Base-by-base conservation (phyloP, 805 yeast genomes). In the Starmerella stellata region DNA sequence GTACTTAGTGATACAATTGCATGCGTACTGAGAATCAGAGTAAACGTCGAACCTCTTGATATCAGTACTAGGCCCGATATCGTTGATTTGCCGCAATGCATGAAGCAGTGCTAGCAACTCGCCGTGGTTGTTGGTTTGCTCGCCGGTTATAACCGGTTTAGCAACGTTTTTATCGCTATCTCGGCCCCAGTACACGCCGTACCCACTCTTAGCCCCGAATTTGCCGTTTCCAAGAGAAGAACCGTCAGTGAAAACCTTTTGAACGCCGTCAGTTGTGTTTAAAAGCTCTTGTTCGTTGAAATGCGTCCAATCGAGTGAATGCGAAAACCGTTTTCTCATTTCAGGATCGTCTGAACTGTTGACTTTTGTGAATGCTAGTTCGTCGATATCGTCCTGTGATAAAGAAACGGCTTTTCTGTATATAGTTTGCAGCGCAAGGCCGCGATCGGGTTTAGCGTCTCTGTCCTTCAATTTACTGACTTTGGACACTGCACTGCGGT, bases 1-100 rank as follows among this genome's bases (percentile, higher is more conserved):
- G 17, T 32, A 32, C 24, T 32, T 28, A 11, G 21, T 18, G n/a
- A 32, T 32, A n/a, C n/a, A 5, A 30, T 32, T 32, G n/a, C 21
- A 18, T 7, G 24, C 35, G n/a, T 32, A 32, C 35, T 32, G 35
- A 5, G 35, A 32, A 20, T 32, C 35, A 5, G 35, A 18, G n/a
- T 32, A 18, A 5, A 32, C 17, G 9, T 18, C 35, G 17, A 9
- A 32, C 7, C 16, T 15, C 24, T 32, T 32, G 8, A 8, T 29
- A 13, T n/a, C 14, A 7, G 11, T 7, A 29, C 14, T n/a, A 7
- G 18, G 14, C 8, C 14, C 7, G 9, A 21, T 23, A 32, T 32
- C 15, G 7, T 32, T 32, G 35, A 32, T 20, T 7, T 32, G 29
- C 13, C 11, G 7, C 15, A 32, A 15, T 7, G 35, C 35, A n/a